These are phyloP conservation scores for Aotearoamyces nothofagi DNA, from an alignment of 2,329 filamentous ascomycete species.

Conservation along the genomic window DNA sequence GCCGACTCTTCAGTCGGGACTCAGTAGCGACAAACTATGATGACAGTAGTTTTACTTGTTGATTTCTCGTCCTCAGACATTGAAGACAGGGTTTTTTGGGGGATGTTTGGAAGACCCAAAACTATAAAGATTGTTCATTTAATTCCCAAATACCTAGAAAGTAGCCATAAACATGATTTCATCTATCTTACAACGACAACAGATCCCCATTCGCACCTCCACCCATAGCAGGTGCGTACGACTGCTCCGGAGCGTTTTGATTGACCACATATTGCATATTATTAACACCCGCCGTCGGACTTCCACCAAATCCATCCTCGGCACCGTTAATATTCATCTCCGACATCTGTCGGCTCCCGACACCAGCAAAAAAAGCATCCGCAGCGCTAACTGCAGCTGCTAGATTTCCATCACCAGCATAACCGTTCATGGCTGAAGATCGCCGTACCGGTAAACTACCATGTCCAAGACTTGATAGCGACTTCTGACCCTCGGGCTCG, in stretches of 20 bases:
- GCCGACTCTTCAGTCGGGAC: too few species aligned
- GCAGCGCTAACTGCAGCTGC: constrained; percentile 67
- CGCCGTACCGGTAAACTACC: constrained; percentile 20
- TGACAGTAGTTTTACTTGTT: too few species aligned
- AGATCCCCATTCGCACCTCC: constrained; percentile 55
- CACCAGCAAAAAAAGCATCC: constrained; percentile 74
- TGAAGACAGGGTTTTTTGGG: too few species aligned
- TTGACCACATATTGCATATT: constrained; percentile 58
- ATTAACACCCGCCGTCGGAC: constrained; percentile 27
- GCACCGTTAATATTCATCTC: constrained; percentile 52
- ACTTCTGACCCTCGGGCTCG: constrained; percentile 39
- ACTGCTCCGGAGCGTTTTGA: constrained; percentile 64
- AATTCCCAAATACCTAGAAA: background rate
- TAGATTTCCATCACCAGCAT: constrained; percentile 31
- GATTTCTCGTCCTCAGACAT: too few species aligned
- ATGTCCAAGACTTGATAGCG: constrained; percentile 40
- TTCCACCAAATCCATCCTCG: constrained; percentile 48
- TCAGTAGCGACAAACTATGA: too few species aligned
- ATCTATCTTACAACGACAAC: constrained; percentile 37
- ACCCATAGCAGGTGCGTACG: constrained; percentile 53
- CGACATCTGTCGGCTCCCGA: constrained; percentile 61
- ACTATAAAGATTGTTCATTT: background rate
- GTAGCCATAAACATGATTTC: background rate
- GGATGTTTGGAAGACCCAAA: too few species aligned
- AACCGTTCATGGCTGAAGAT: constrained; percentile 10